Evolutionary conservation across 768 basidiomycete species (phyloP).

Genomic region (Tricholoma flavovirens): DNA sequence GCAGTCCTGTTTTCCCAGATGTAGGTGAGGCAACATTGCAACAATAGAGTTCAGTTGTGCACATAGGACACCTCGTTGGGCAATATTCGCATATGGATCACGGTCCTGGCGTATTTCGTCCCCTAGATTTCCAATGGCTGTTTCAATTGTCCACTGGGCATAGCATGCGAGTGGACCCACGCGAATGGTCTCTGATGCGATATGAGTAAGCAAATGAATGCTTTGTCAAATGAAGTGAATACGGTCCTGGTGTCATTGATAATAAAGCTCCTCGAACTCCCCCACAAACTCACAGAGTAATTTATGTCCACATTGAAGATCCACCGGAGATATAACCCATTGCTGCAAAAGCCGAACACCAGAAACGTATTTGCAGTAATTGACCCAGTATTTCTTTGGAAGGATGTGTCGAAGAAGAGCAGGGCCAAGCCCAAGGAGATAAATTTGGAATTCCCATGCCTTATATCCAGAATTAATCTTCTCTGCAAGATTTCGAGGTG

Average conservation of each 20-base stretch:
- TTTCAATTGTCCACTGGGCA: not conserved
- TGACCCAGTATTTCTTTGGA: slow-evolving; percentile 17
- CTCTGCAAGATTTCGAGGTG: no score
- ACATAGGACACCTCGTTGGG: slow-evolving; percentile 1
- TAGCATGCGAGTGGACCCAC: not conserved
- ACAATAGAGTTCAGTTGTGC: not conserved
- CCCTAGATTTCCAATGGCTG: no score
- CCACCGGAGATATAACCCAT: not conserved
- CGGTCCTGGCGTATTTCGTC: slow-evolving; percentile 5
- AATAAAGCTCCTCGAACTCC: not conserved
- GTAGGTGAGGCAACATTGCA: not conserved
- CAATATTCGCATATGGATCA: slow-evolving; percentile 11
- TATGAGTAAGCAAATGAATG: slow-evolving; percentile 1
- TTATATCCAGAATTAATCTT: no score
- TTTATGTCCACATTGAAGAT: not conserved
- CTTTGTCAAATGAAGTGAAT: slow-evolving; percentile 3
- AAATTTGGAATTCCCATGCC: slow-evolving; percentile 15
- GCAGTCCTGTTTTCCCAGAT: not conserved
- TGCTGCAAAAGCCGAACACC: slow-evolving; percentile 22
- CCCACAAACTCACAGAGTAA: not conserved
- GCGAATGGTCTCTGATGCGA: not conserved
- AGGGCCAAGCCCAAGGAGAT: slow-evolving; percentile 22
- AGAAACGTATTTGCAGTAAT: slow-evolving; percentile 25
- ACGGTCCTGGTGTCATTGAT: not conserved
- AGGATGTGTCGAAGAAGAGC: slow-evolving; percentile 21